Percentiles rank a stretch among this genome's conserved stretches.
phyloP scores from a whole-genome alignment of 176 grass and related monocot genomes.

The Zoysia pacifica region DNA sequence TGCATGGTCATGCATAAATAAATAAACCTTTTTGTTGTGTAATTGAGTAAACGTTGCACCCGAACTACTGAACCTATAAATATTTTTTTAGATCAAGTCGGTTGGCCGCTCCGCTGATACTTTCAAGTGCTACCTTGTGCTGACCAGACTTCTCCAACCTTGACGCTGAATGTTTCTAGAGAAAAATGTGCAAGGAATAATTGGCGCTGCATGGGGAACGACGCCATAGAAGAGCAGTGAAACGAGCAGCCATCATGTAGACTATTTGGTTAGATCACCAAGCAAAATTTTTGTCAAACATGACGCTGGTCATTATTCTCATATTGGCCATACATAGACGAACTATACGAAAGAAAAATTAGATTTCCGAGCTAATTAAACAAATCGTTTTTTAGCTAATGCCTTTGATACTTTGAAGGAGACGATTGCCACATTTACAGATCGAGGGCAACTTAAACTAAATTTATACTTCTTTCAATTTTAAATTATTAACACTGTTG shows the following conservation, averaged over 20 bases:
- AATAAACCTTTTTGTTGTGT: too few relatives aligned
- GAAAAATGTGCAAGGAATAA: neutral
- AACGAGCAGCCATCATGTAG: neutral
- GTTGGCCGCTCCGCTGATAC: neutral
- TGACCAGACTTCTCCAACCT: slow-evolving; percentile 7
- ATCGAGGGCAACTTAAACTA: neutral
- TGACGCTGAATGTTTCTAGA: neutral
- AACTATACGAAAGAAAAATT: neutral
- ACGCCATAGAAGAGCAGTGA: neutral
- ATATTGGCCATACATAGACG: neutral
- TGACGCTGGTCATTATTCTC: neutral
- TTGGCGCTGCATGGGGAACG: neutral
- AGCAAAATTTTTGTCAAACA: neutral
- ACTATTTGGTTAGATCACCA: neutral
- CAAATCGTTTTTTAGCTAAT: neutral
- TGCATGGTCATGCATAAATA: too few relatives aligned
- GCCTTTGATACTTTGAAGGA: neutral
- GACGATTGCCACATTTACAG: neutral
- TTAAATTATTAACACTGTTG: neutral
- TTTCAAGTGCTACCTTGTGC: slow-evolving; percentile 10
- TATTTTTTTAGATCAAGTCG: too few relatives aligned
- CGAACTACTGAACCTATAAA: too few relatives aligned
- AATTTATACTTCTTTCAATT: neutral
- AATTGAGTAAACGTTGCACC: too few relatives aligned
- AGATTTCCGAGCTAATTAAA: neutral